Base-by-base conservation (phyloP, 2,329 filamentous ascomycete species). In the Colletotrichum falcatum region DNA sequence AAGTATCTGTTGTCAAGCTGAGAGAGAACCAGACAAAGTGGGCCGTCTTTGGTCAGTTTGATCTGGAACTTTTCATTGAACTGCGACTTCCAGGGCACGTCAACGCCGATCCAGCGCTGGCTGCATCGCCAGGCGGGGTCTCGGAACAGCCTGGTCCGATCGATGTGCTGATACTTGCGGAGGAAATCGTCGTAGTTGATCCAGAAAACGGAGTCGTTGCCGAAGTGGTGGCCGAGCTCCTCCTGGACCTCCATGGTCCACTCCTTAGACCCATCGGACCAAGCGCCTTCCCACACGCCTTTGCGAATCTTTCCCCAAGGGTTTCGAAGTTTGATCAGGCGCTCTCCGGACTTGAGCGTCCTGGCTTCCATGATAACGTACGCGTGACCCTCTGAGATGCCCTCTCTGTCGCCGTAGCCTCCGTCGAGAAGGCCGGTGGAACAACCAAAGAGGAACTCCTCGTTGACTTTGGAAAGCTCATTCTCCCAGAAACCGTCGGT, bases 401-500 rank as follows among this genome's bases (percentile, higher is more conserved):
- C 88, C 71, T 86, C 84, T 37, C 90, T 83, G 61, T 87, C 81
- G 4, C 90, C 89, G 66, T 89, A 90, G 1, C 89, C 89, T 39
- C 85, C 85, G 53, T 89, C 89, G 65, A 91, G 85, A 33, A 91
- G 82, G 12, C 91, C 91, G 0, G 88, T 89, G 0, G 86, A 88
- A 75, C 90, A 92, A n/a, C 91, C 91, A 74, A 93, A 93, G 9
- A 94, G 81, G 75, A 96, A 97, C 61, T 94, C 91, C 65, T 94
- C 83, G 77, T 97, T 96, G 68, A 94, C 93, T 72, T 92, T 90
- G 80, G 91, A 88, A 30, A 97, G 86, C 77, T 96, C 92, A 46
- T 95, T 90, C 1, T 87, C 88, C 94, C 94, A 97, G 78, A 97
- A 97, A 28, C 89, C 87, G 61, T 97, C 91, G 69, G 92, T 91